A percentile compares a stretch with the other conserved stretches of the same genome.
phyloP scores from a whole-genome alignment of 306 rosid genomes.

The Lagenaria siceraria region DNA sequence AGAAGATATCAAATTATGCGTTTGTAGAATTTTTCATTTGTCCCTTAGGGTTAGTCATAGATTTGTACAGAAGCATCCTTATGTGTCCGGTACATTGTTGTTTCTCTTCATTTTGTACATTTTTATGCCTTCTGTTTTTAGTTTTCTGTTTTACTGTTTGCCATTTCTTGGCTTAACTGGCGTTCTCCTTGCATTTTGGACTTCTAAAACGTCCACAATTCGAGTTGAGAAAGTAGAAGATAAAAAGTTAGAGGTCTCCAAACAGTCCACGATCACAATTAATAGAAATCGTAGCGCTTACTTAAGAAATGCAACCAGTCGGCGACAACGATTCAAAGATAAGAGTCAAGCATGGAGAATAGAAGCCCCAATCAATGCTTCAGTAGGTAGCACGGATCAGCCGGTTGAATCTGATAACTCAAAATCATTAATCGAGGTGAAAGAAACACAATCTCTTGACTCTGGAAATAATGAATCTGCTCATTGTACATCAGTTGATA shows the following conservation, averaged over 20 bases:
- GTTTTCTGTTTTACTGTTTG: conserved; percentile 31
- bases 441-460: neutral
- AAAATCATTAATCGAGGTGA: neutral
- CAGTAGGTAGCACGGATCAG: neutral
- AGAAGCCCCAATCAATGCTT: conserved; percentile 6
- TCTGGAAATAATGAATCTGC: conserved; percentile 20
- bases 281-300: conserved; percentile 18
- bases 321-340: conserved; percentile 28
- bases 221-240: conserved; percentile 15
- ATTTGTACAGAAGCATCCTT: conserved; percentile 36
- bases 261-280: neutral
- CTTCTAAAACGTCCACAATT: conserved; percentile 44
- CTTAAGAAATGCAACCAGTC: conserved; percentile 28
- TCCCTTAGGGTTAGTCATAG: conserved; percentile 21
- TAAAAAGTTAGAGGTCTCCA: neutral
- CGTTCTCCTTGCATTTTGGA: conserved; percentile 52
- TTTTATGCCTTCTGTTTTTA: conserved; percentile 34
- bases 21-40: conserved; percentile 20
- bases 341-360: conserved; percentile 24
- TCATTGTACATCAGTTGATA: conserved; percentile 1
- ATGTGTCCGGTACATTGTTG: conserved; percentile 19
- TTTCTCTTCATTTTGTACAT: conserved; percentile 23
- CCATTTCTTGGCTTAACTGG: conserved; percentile 51
- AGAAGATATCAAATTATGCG: conserved; percentile 27
- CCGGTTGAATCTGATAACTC: neutral